Percentiles rank a stretch among this genome's conserved stretches.
These are phyloP conservation scores for Diaporthe longicolla DNA, from an alignment of 2,329 filamentous ascomycete genomes.

Conservation along the genomic window DNA sequence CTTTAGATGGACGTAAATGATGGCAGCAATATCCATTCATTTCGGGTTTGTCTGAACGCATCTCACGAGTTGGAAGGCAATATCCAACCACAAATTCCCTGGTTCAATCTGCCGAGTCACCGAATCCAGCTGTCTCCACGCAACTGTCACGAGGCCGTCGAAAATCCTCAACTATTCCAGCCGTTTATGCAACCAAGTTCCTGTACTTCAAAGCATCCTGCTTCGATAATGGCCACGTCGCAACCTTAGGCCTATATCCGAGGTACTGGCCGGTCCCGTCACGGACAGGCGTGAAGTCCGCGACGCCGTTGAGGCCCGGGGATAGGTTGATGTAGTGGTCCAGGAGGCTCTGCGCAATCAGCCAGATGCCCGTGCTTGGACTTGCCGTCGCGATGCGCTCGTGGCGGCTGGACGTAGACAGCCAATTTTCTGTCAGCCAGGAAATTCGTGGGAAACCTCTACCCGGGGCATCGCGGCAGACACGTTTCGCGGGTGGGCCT, in stretches of 20 bases:
- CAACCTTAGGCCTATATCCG: conserved; percentile 50
- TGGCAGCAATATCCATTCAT: neutral
- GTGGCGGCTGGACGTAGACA: conserved; percentile 45
- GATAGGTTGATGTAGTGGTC: conserved; percentile 50
- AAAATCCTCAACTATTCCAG: neutral
- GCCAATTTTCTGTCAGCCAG: conserved; percentile 47
- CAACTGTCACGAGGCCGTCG: neutral
- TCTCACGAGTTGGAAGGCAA: neutral
- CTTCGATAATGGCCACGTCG: conserved; percentile 52
- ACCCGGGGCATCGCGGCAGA: conserved; percentile 31
- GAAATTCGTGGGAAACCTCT: conserved; percentile 42
- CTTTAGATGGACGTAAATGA: neutral
- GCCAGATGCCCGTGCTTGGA: conserved; percentile 46
- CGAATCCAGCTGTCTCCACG: neutral
- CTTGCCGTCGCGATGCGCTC: conserved; percentile 50
- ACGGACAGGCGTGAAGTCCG: conserved; percentile 50
- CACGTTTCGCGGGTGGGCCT: conserved; percentile 12
- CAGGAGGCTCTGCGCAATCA: conserved; percentile 49
- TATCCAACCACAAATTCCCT: neutral
- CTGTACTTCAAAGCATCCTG: conserved; percentile 45
- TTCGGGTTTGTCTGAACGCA: neutral
- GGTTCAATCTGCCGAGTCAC: neutral
- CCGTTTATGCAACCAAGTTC: conserved; percentile 44
- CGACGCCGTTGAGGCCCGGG: conserved; percentile 47
- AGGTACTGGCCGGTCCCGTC: conserved; percentile 42